These are phyloP conservation scores for Chrysanthemum makinoi DNA, from an alignment of 129 eudicot genomes.

Conservation along the genomic window DNA sequence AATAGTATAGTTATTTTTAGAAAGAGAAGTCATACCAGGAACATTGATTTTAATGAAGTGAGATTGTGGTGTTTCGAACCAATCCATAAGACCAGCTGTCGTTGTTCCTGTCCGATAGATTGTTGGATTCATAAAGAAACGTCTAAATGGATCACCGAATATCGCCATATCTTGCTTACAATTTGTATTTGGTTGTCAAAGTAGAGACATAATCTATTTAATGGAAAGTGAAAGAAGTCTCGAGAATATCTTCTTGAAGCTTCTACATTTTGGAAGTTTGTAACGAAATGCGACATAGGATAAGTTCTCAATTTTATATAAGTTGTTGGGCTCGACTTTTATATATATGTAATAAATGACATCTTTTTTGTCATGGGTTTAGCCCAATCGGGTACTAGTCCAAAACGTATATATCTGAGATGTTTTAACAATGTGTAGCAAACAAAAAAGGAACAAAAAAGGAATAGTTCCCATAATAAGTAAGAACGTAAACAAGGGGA, in stretches of 20 bases:
- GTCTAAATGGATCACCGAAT: constrained; percentile 71
- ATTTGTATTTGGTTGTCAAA: neutral
- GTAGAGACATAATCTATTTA: constrained; percentile 1
- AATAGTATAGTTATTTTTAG: neutral
- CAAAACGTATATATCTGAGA: neutral
- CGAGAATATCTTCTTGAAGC: constrained; percentile 38
- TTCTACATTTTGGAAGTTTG: constrained; percentile 15
- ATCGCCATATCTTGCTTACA: constrained; percentile 35
- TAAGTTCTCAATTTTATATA: too few species aligned
- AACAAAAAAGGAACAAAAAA: neutral
- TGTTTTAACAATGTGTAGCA: neutral
- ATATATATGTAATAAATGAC: too few species aligned
- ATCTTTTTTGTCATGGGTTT: too few species aligned
- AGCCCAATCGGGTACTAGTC: too few species aligned
- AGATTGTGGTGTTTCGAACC: constrained; percentile 73
- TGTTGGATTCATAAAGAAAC: constrained; percentile 46
- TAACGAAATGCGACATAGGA: too few species aligned
- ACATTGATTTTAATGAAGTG: constrained; percentile 85
- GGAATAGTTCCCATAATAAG: neutral
- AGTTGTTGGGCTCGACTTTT: too few species aligned
- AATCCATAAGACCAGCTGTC: constrained; percentile 60
- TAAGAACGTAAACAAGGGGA: neutral
- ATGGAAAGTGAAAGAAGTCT: constrained; percentile 18
- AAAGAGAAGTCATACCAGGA: constrained; percentile 47
- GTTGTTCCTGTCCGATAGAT: constrained; percentile 38